Evolutionary conservation across 1,284 basidiomycete genomes (phyloP).

Genomic region (Porodaedalea pini): DNA sequence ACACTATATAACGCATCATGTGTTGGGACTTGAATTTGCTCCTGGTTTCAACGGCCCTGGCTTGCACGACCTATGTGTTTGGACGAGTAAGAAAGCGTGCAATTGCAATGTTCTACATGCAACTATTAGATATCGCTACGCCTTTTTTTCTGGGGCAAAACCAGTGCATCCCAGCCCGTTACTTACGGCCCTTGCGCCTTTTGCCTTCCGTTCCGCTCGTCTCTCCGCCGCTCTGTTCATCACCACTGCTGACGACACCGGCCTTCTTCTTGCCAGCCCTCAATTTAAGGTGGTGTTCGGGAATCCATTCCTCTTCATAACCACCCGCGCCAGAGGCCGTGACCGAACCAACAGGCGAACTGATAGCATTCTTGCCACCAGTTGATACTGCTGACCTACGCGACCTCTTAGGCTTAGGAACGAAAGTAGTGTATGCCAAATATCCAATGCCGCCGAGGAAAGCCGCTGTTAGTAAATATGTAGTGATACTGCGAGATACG

Average conservation of each 20-base stretch:
- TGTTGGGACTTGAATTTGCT: too few species aligned
- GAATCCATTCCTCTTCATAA: constrained; percentile 92
- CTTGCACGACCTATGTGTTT: too few species aligned
- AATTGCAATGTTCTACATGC: too few species aligned
- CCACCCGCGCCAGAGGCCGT: constrained; percentile 70
- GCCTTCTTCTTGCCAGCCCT: constrained; percentile 50
- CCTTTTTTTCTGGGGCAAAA: neutral
- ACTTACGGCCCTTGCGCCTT: constrained; percentile 60
- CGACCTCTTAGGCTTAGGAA: constrained; percentile 58
- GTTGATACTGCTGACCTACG: constrained; percentile 30
- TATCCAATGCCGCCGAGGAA: constrained; percentile 67
- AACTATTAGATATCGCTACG: too few species aligned
- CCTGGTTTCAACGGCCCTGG: too few species aligned
- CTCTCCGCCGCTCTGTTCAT: constrained; percentile 62
- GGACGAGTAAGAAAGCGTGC: too few species aligned
- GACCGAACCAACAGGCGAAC: constrained; percentile 54
- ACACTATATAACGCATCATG: too few species aligned
- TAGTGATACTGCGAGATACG: constrained; percentile 56
- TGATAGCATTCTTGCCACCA: constrained; percentile 31
- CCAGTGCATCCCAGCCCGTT: neutral
- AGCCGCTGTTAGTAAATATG: constrained; percentile 70
- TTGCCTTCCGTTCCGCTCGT: constrained; percentile 55
- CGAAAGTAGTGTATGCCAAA: constrained; percentile 64
- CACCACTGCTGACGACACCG: constrained; percentile 53
- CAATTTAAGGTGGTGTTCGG: constrained; percentile 80